Evolutionary conservation across 2,329 filamentous ascomycete species (phyloP).

Genomic region (Alternaria sp.): DNA sequence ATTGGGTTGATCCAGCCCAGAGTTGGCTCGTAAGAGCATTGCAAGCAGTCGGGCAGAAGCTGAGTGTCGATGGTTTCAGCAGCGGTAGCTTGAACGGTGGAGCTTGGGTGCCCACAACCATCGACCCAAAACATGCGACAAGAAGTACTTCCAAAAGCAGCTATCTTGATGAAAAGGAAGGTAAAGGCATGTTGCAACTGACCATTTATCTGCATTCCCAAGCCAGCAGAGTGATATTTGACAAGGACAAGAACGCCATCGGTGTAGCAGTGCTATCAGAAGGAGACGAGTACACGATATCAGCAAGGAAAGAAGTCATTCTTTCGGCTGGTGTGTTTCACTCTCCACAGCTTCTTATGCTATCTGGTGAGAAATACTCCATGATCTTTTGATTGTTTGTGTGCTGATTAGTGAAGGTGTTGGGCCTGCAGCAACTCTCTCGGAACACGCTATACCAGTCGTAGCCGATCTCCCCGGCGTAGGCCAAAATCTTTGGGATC

Average conservation of each 20-base stretch:
- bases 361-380: conserved; percentile 34
- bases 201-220: too few relatives aligned
- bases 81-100: conserved; percentile 33
- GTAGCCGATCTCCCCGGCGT: conserved; percentile 32
- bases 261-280: too few relatives aligned
- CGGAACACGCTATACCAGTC: conserved; percentile 25
- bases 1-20: neutral
- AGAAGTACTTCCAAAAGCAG: too few relatives aligned
- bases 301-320: neutral
- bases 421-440: conserved; percentile 14
- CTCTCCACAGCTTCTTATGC: conserved; percentile 48
- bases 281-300: too few relatives aligned
- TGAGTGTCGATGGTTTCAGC: conserved; percentile 29
- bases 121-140: conserved; percentile 36
- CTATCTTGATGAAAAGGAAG: too few relatives aligned
- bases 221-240: too few relatives aligned
- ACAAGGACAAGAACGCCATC: too few relatives aligned
- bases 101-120: conserved; percentile 38
- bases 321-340: neutral
- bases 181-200: too few relatives aligned
- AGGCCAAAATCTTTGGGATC: conserved; percentile 30
- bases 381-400: too few relatives aligned
- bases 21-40: conserved; percentile 20
- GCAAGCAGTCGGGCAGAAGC: conserved; percentile 28
- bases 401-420: too few relatives aligned